Base-by-base conservation (phyloP, 2,329 filamentous ascomycete species). In the Fusarium haematococcum region DNA sequence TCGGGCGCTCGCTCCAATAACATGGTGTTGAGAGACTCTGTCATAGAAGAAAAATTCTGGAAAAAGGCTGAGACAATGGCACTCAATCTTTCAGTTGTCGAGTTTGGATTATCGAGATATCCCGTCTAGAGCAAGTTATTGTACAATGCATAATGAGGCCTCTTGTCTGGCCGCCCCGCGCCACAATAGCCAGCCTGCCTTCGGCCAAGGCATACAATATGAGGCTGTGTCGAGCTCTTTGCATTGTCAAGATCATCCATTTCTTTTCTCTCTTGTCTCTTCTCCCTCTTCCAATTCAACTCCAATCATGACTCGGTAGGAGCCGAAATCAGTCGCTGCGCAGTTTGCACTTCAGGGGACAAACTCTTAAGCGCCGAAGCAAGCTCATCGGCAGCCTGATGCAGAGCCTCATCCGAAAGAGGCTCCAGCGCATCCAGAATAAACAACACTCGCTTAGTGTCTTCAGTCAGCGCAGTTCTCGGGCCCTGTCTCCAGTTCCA, bases 401-500 rank as follows among this genome's bases (percentile, higher is more conserved):
- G 39, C 6, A 67, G 57, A 33, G 14, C 48, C 7, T 66, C 63
- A 5, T 69, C 39, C 20, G 67, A 41, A 1, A 69, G 25, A 32
- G 67, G 63, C 30, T 67, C 56, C 18, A 69, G 20, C 4, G 63
- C 67, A 35, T 69, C 63, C 16, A 69, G 11, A 0, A 69, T 69
- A 20, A 69, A 69, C n/a, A 69, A 6, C 0, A 54, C 63, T 6
- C 57, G 58, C 5, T 14, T 70, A 1, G 68, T 73, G 2, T 65
- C 35, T 16, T 71, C 58, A 6, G 43, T 68, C 56, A 73, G n/a
- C 2, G 69, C 74, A 20, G 74, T 75, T 8, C 69, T 58, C 0
- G 71, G 69, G 2, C 74, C 69, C 16, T 76, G 71, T 7, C 74
- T 30, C 74, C 74, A 76, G 32, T 76, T 76, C 74, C 71, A 75